Percentiles rank a stretch among this genome's conserved stretches.
Conservation (phyloP, 2,329 filamentous ascomycete genomes). For the Fusarium burgessii region DNA sequence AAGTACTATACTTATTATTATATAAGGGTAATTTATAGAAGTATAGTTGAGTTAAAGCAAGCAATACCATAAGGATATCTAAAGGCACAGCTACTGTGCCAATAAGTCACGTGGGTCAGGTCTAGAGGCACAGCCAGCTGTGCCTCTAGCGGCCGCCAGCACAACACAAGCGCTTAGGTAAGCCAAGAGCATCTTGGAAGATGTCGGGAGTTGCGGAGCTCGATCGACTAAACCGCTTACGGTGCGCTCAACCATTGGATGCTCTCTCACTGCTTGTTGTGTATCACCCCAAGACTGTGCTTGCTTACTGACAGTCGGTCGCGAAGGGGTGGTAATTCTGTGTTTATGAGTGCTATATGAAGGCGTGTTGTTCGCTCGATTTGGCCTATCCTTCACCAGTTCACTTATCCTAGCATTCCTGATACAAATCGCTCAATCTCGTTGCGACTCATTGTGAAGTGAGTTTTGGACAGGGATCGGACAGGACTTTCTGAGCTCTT, state of each 20-base stretch:
- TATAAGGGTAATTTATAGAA: too few species aligned
- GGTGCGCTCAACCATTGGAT: constrained; percentile 18
- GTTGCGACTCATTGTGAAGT: constrained; percentile 7
- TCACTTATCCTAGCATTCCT: neutral
- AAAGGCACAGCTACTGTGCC: too few species aligned
- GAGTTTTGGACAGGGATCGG: constrained; percentile 13
- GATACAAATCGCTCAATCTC: constrained; percentile 44
- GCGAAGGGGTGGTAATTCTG: neutral
- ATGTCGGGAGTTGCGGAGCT: constrained; percentile 37
- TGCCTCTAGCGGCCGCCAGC: too few species aligned
- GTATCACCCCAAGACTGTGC: constrained; percentile 1
- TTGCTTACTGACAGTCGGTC: neutral
- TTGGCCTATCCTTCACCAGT: neutral
- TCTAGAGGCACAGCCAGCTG: too few species aligned
- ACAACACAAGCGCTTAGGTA: constrained; percentile 42
- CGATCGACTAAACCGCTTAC: constrained; percentile 36
- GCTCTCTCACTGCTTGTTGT: constrained; percentile 10
- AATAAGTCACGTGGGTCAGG: too few species aligned
- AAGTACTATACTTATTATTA: too few species aligned
- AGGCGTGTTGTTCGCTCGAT: neutral
- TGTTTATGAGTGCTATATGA: neutral
- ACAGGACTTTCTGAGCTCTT: neutral
- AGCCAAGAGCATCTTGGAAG: constrained; percentile 1
- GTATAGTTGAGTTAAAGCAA: too few species aligned
- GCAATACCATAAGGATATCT: too few species aligned